Evolutionary conservation across 2,329 filamentous ascomycete species (phyloP), one percentile per base, ranked within the genome.

Genomic region (Fragosphaeria purpurea): DNA sequence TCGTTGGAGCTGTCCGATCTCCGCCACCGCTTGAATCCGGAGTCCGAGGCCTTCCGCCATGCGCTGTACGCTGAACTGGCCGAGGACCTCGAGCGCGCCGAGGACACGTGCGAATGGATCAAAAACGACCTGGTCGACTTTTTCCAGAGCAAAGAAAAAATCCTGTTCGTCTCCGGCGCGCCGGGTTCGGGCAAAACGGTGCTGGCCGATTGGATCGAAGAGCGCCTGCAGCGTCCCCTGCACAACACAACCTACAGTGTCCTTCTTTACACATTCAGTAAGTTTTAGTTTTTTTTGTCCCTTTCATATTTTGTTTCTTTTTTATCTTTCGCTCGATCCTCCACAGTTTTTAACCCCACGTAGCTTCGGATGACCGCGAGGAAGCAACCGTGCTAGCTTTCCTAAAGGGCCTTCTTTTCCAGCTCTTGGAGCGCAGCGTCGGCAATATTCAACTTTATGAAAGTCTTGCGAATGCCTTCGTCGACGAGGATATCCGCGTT

Each of bases 151-250:
- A 57, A 59, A 1, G 62, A 68, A 4, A 64, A 65, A 44, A 52
- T 67, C 0, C 55, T 70, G 12, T 63, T 61, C 8, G 57, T 70
- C 34, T 67, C 63, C 60, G 91, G 91, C 0, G 88, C 89, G 1
- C 78, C 80, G 4, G 86, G 82, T 1, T 85, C 86, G 33, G 91
- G 91, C 43, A 97, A 96, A 72, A 96, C 91, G 2, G 91, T 91
- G 0, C 68, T 97, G 41, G 90, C 91, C 4, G 61, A 63, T 10
- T 70, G 67, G 67, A 63, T 69, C 38, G 61, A 66, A 35, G 67
- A 70, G 50, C 60, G 67, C 9, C 61, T 70, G 11, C 63, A 68
- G 13, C 62, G 65, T 7, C 67, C 67, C 2, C 55, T 69, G 4
- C 59, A 66, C 45, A 60, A 64, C 53, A 58, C 55, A 9, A 64